Conservation (phyloP, 495 filamentous ascomycete species). For the Neurospora africana region DNA sequence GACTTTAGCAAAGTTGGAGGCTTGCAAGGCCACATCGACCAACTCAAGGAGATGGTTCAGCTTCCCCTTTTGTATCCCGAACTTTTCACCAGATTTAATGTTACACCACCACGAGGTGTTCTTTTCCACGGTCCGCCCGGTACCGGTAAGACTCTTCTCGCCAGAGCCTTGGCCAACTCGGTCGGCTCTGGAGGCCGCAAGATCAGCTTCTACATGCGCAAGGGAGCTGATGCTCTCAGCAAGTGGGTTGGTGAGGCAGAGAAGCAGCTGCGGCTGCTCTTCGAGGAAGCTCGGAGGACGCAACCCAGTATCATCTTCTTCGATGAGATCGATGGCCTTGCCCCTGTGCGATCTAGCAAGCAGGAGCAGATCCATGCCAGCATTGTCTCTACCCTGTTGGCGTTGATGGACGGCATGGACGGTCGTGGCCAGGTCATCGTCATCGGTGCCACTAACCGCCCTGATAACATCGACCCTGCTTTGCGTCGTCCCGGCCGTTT, state of each 20-base stretch:
- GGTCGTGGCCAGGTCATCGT: conserved; percentile 96
- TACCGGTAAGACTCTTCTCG: conserved; percentile 93
- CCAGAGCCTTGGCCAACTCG: conserved; percentile 77
- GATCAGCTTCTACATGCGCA: conserved; percentile 98
- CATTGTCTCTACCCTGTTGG: conserved; percentile 89
- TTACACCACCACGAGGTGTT: conserved; percentile 87
- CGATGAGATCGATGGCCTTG: conserved; percentile 95
- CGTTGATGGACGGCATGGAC: conserved; percentile 99
- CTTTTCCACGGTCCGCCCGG: conserved; percentile 95
- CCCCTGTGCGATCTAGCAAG: conserved; percentile 90
- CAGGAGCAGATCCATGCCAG: conserved; percentile 98
- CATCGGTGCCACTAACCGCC: conserved; percentile 94
- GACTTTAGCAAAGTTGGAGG: conserved; percentile 91
- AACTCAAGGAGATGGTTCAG: conserved; percentile 96
- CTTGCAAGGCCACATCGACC: conserved; percentile 81
- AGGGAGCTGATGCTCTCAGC: conserved; percentile 90
- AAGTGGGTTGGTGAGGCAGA: conserved; percentile 99
- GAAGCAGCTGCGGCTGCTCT: conserved; percentile 80
- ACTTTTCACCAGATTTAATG: conserved; percentile 82
- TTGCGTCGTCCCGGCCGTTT: conserved; percentile 89
- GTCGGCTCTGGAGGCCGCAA: conserved; percentile 70
- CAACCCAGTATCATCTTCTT: conserved; percentile 99
- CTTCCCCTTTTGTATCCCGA: conserved; percentile 90
- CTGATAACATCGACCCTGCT: conserved; percentile 92
- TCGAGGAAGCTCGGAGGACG: conserved; percentile 88